Evolutionary conservation across 805 yeast species (phyloP).

Genomic region (Wickerhamiella domercqiae): DNA sequence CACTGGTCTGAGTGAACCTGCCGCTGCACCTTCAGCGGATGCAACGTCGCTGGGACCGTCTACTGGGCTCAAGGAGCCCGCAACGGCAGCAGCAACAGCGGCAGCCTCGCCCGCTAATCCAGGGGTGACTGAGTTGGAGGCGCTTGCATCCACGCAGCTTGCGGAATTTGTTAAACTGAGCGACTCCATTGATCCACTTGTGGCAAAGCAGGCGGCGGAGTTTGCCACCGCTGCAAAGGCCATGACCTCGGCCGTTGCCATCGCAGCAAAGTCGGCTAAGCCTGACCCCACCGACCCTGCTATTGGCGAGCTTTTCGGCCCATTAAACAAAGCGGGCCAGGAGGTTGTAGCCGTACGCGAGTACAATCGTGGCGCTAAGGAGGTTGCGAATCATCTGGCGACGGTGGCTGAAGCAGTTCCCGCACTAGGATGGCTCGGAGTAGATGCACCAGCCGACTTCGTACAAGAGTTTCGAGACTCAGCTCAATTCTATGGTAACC

Average conservation of each 20-base stretch:
- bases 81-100: constrained; percentile 3
- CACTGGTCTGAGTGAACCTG: neutral
- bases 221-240: constrained; percentile 12
- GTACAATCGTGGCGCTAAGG: constrained; percentile 45
- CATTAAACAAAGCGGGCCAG: constrained; percentile 48
- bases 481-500: constrained; percentile 86
- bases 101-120: neutral
- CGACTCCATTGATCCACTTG: constrained; percentile 8
- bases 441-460: constrained; percentile 49
- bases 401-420: constrained; percentile 83
- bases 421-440: constrained; percentile 79
- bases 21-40: constrained; percentile 1
- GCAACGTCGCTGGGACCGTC: constrained; percentile 6
- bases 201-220: constrained; percentile 25
- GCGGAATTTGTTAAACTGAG: constrained; percentile 8
- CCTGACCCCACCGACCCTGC: constrained; percentile 34
- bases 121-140: constrained; percentile 4
- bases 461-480: constrained; percentile 79
- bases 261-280: constrained; percentile 36
- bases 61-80: constrained; percentile 1
- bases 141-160: constrained; percentile 3
- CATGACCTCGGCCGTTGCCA: constrained; percentile 20
- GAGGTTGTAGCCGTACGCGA: constrained; percentile 55
- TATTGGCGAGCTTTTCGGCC: constrained; percentile 43
- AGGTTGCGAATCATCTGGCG: constrained; percentile 54